A percentile compares a stretch with the other conserved stretches of the same genome.
Conservation (phyloP, 2,329 filamentous ascomycete genomes). For the Phyllosticta citrichinensis region DNA sequence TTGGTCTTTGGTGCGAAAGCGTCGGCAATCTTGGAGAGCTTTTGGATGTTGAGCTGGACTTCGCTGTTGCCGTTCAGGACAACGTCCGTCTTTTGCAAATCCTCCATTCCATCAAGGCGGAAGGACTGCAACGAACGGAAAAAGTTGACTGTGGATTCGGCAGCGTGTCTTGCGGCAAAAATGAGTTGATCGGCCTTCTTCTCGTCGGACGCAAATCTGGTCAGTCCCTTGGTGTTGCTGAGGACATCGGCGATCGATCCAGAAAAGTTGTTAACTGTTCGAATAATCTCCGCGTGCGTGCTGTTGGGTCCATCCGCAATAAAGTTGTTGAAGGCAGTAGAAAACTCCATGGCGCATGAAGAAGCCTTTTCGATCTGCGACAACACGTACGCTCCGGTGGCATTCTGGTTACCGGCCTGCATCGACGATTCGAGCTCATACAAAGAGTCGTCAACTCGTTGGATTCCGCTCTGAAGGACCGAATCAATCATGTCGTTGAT, state of each 20-base stretch:
- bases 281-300: constrained; percentile 82
- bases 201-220: constrained; percentile 85
- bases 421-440: constrained; percentile 97
- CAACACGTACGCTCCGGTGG: constrained; percentile 84
- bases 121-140: constrained; percentile 93
- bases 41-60: constrained; percentile 87
- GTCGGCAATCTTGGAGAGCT: constrained; percentile 86
- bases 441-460: constrained; percentile 88
- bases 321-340: constrained; percentile 96
- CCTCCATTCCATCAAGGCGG: constrained; percentile 80
- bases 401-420: constrained; percentile 98
- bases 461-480: constrained; percentile 83
- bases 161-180: constrained; percentile 72
- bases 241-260: constrained; percentile 88
- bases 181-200: constrained; percentile 85
- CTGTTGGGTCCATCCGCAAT: constrained; percentile 93
- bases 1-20: constrained; percentile 84
- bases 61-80: constrained; percentile 97
- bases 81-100: constrained; percentile 87
- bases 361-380: constrained; percentile 97
- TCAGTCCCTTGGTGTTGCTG: constrained; percentile 92
- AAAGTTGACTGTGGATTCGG: constrained; percentile 81
- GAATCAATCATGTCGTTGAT: constrained; percentile 98
- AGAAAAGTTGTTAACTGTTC: constrained; percentile 80
- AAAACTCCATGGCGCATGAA: constrained; percentile 90